Conservation (phyloP, 768 basidiomycete species). For the Auricularia sp. region DNA sequence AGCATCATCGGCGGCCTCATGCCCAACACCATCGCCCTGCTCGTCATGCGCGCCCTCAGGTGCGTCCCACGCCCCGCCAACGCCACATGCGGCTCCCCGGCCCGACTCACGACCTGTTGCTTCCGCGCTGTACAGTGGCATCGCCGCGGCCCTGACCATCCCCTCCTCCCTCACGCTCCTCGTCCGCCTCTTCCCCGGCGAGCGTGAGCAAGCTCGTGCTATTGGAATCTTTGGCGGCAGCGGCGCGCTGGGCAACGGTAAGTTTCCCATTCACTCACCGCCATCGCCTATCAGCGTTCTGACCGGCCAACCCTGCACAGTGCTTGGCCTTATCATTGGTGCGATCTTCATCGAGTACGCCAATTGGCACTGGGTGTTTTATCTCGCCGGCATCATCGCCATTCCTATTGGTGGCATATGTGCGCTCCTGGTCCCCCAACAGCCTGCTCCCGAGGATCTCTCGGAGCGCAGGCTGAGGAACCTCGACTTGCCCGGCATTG, state of each 20-base stretch:
- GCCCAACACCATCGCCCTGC: conserved; percentile 33
- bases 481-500: conserved; percentile 31
- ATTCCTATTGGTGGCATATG: conserved; percentile 22
- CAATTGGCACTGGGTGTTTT: conserved; percentile 44
- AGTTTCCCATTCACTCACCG: conserved; percentile 1
- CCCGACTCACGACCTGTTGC: conserved; percentile 7
- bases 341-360: conserved; percentile 31
- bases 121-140: background rate
- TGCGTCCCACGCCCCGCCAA: conserved; percentile 11
- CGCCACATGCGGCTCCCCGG: background rate
- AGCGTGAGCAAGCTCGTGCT: conserved; percentile 35
- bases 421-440: conserved; percentile 26
- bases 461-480: conserved; percentile 13
- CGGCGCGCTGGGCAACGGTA: conserved; percentile 37
- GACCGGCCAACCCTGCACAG: conserved; percentile 12
- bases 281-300: background rate
- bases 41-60: conserved; percentile 43
- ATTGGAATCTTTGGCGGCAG: conserved; percentile 37
- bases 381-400: conserved; percentile 32
- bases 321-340: conserved; percentile 34
- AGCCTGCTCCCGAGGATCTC: conserved; percentile 7
- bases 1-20: conserved; percentile 39
- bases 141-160: conserved; percentile 39
- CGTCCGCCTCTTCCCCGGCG: conserved; percentile 40
- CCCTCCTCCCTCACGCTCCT: conserved; percentile 42